phyloP scores from a whole-genome alignment of 257 asterid genomes.

The Thymus mandschuricus region DNA sequence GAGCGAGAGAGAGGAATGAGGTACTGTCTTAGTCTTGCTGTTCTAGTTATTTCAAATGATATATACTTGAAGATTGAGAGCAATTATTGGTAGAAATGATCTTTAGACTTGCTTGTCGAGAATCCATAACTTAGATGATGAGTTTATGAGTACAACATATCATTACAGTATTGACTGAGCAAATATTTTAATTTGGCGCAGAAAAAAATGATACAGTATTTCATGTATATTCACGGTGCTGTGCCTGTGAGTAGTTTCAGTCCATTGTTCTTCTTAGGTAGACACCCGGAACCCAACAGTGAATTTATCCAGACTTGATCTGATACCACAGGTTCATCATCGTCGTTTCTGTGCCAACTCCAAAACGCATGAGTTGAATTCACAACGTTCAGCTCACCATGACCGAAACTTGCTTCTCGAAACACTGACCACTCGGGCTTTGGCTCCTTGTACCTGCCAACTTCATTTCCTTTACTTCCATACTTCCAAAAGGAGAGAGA shows the following conservation, averaged over 20 bases:
- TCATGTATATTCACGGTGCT: background rate
- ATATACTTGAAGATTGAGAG: background rate
- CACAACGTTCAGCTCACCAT: constrained; percentile 67
- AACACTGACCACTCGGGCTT: constrained; percentile 82
- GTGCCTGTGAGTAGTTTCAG: background rate
- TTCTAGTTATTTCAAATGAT: background rate
- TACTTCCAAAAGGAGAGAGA: background rate
- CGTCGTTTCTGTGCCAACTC: constrained; percentile 92
- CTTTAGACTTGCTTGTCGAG: background rate
- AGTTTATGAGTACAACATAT: background rate
- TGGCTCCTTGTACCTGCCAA: constrained; percentile 52
- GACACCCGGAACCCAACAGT: too few relatives aligned
- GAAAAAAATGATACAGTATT: background rate
- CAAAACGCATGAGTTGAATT: constrained; percentile 79
- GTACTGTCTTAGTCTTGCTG: background rate
- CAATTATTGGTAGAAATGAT: background rate
- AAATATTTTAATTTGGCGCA: background rate
- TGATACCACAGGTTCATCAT: constrained; percentile 65
- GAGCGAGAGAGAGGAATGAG: background rate
- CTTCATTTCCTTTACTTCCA: constrained; percentile 7
- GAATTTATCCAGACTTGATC: constrained; percentile 71
- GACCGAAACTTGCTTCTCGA: constrained; percentile 95
- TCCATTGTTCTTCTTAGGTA: too few relatives aligned
- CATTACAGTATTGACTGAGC: background rate
- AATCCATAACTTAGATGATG: background rate